Conservation (phyloP, 108 stramenopile genomes). For the Nitzschia palea region DNA sequence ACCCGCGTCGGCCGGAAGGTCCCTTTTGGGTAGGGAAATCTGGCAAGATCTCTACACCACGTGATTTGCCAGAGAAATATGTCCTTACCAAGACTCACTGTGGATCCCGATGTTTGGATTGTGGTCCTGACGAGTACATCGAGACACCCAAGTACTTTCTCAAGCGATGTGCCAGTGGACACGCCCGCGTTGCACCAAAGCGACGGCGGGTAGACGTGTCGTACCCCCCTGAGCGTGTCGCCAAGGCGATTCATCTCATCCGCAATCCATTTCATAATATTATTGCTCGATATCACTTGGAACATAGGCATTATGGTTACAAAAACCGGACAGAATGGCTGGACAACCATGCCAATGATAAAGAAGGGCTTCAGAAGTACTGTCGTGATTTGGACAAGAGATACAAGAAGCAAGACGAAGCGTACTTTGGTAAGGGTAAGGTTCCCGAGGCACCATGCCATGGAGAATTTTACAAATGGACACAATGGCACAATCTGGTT, state of each 20-base stretch:
- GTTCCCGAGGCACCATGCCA: conserved; percentile 61
- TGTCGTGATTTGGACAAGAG: conserved; percentile 24
- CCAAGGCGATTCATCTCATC: conserved; percentile 66
- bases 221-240: conserved; percentile 43
- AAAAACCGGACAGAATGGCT: conserved; percentile 29
- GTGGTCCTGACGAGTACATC: conserved; percentile 58
- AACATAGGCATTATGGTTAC: conserved; percentile 28
- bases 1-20: conserved; percentile 43
- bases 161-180: conserved; percentile 32
- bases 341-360: conserved; percentile 24
- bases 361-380: conserved; percentile 43
- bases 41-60: conserved; percentile 29
- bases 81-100: conserved; percentile 86
- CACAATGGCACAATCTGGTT: conserved; percentile 85
- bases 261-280: conserved; percentile 73
- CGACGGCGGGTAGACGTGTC: conserved; percentile 20
- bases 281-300: conserved; percentile 71
- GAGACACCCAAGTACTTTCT: conserved; percentile 47
- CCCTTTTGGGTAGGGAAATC: conserved; percentile 49
- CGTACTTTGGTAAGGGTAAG: conserved; percentile 31
- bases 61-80: conserved; percentile 39
- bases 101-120: conserved; percentile 59
- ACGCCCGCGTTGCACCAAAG: conserved; percentile 14
- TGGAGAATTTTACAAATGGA: conserved; percentile 71
- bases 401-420: conserved; percentile 7